Evolutionary conservation across 164 flowering plant species (phyloP), one percentile per base, ranked within the genome.

Genomic region (Vitis rotundifolia): DNA sequence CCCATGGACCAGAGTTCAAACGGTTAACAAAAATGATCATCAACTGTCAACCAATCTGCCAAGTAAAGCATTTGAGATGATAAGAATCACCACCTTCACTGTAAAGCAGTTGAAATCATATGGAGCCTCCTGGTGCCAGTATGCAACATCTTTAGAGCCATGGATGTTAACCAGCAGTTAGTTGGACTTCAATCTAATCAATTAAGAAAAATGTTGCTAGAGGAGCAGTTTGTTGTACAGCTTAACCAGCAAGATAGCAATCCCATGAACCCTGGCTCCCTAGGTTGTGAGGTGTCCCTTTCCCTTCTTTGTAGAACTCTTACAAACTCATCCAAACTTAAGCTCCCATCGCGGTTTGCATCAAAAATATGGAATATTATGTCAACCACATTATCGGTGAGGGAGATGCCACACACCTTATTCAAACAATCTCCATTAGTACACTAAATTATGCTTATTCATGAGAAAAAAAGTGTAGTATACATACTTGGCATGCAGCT

Each of bases 281-380:
- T 61, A 16, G 92, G 79, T 61, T 75, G 78, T 9, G 77, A 71
- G 11, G 51, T 53, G 11, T 77, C 84, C 49, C 68, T 76, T 72
- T 86, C 94, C 58, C 94, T 73, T 68, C 80, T 83, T 16, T 92
- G 82, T 51, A 94, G 26, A 29, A 89, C 97, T 76, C 77, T 83
- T 22, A 92, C 79, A 68, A 94, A 92, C 86, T 92, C 98, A 11
- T 87, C 87, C 15, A 84, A 29, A 67, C 98, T 91, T 59, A 92
- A 75, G 70, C 71, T 83, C 10, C 95, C 97, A 79, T 94, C 97
- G 0, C 79, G 62, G 60, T 91, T 84, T 15, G 80, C 52, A 79
- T 94, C 97, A 66, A 94, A 94, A 53, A 92, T 76, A 61, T 88
- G 88, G 72, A 88, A 94, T 75, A 92, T 86, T 49, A 91, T 77